Evolutionary conservation across 495 filamentous ascomycete species (phyloP), one percentile per base, ranked within the genome.

Genomic region (Penicillium pulvis): DNA sequence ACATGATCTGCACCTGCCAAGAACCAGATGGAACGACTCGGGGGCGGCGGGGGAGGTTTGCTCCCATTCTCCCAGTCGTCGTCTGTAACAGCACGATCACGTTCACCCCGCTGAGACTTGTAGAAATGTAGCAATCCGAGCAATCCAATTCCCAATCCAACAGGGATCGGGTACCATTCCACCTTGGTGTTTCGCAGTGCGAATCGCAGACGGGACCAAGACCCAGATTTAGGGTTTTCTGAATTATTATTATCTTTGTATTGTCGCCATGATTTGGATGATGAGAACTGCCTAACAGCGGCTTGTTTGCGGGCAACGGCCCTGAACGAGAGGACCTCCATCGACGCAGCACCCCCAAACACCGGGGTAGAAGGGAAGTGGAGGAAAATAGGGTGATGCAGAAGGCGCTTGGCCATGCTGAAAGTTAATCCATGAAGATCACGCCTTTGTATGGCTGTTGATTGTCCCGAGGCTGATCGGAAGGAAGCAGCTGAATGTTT

Each of bases 1-100:
- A 95, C 88, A 99, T 96, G 64, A 98, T 83, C 70, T 96, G 91
- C 23, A 99, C 90, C 67, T 95, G 90, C 93, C 94, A 98, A 69
- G 94, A 90, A 17, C 94, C 94, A 56, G 88, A 90, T 10, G 90
- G 93, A 56, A 89, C 78, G 58, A 96, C 85, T 49, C 89, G 83
- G 51, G 85, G 67, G 16, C 67, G 82, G 59, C 86, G 79, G 62
- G 62, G 81, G 90, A 72, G 81, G 88, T 7, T 85, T 87, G 26
- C 73, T 79, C 73, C 69, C 67, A 57, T 76, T 63, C 33, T 77
- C 71, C 65, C 61, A 70, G 26, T 70, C 70, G 56, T 80, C 76
- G 28, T 86, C 75, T 47, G 76, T 76, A 6, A 62, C 61, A 52
- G 78, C 74, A 17, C 73, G 73, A 44, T 73, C 66, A 11, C 69